A percentile compares a stretch with the other conserved stretches of the same genome.
Evolutionary conservation across 352 stramenopile species (phyloP).

Genomic region (Labyrinthula sp.): DNA sequence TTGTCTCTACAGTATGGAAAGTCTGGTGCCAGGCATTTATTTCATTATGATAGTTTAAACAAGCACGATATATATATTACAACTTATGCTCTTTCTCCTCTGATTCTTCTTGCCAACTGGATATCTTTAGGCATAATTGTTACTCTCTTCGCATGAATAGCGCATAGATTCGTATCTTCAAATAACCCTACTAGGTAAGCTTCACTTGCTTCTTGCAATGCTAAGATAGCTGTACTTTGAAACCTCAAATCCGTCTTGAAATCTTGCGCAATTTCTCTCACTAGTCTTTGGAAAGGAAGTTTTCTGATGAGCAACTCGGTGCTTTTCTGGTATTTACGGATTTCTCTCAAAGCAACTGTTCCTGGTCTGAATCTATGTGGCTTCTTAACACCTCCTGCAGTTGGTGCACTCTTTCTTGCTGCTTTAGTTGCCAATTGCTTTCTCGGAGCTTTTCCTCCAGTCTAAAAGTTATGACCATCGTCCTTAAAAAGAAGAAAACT

Average conservation of each 20-base stretch:
- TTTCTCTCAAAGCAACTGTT: conserved; percentile 56
- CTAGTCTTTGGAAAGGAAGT: conserved; percentile 42
- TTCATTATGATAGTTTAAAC: too few relatives aligned
- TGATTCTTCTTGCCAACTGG: conserved; percentile 68
- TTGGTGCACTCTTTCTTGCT: conserved; percentile 59
- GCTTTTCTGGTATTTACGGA: conserved; percentile 59
- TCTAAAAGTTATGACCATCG: too few relatives aligned
- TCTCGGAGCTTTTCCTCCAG: conserved; percentile 68
- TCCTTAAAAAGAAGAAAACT: too few relatives aligned
- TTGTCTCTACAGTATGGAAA: too few relatives aligned
- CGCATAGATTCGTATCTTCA: conserved; percentile 69
- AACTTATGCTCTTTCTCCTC: conserved; percentile 46
- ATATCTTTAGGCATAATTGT: conserved; percentile 93
- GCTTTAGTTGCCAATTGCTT: conserved; percentile 69
- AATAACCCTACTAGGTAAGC: conserved; percentile 74
- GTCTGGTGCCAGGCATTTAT: too few relatives aligned
- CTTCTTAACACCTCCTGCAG: conserved; percentile 72
- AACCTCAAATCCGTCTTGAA: conserved; percentile 83
- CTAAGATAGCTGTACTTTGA: conserved; percentile 72
- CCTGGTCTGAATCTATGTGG: conserved; percentile 52
- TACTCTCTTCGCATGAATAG: conserved; percentile 79
- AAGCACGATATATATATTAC: too few relatives aligned
- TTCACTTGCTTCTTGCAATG: conserved; percentile 66
- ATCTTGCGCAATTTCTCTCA: conserved; percentile 53
- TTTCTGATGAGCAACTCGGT: conserved; percentile 58